Evolutionary conservation across 73 alveolate species (phyloP).

Genomic region (Paramecium pentaurelia): DNA sequence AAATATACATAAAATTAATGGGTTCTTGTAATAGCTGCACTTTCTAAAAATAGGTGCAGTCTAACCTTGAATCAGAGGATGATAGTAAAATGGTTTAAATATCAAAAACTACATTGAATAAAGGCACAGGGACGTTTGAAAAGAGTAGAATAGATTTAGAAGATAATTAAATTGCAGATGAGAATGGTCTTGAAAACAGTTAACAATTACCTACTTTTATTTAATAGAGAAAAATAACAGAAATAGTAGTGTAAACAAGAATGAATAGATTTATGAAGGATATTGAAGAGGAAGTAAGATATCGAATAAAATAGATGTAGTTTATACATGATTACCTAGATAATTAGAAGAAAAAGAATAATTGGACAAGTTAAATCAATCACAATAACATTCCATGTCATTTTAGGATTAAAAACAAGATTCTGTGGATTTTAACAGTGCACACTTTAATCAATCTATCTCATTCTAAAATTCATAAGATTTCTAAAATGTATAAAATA

Average conservation of each 20-base stretch:
- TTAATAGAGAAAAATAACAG: neutral
- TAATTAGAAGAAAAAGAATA: neutral
- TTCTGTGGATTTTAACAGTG: neutral
- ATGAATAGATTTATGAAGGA: neutral
- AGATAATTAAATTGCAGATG: neutral
- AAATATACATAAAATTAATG: neutral
- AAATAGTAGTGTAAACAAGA: neutral
- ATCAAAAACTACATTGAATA: neutral
- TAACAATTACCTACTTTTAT: neutral
- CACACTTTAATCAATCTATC: neutral
- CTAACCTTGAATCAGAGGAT: neutral
- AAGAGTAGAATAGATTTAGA: neutral
- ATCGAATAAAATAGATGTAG: conserved; percentile 10
- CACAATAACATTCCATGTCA: neutral
- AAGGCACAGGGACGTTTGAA: neutral
- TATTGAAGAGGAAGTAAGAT: neutral
- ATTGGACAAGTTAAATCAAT: neutral
- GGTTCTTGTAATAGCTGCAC: neutral
- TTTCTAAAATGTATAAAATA: neutral
- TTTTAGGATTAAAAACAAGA: neutral
- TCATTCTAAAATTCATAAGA: neutral
- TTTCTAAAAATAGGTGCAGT: neutral
- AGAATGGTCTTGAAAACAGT: neutral
- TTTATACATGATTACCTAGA: neutral
- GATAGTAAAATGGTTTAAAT: neutral